Evolutionary conservation across 352 stramenopile species (phyloP), one percentile per base, ranked within the genome.

Genomic region (Pythium sp.): DNA sequence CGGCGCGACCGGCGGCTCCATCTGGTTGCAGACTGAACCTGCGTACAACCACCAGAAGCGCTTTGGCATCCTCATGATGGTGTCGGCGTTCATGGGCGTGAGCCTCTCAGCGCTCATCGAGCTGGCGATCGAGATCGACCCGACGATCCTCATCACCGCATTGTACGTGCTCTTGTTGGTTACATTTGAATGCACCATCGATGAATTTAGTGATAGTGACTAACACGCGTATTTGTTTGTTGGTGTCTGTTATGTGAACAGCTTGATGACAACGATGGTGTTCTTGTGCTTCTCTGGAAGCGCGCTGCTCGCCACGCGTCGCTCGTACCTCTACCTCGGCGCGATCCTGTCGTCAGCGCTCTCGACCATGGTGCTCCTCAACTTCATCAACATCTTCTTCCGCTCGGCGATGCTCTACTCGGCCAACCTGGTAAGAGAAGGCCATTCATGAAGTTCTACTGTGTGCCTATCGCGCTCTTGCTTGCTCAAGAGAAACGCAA

Each of bases 221-320:
- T 66, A 58, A 51, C 20, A 12, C 9, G 54, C 34, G 53, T 65
- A 41, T 47, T 22, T 67, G 41, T 58, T 24, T 32, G 4, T 3
- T 32, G 28, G 18, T 22, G 32, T 67, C 20, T 67, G 70, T 46
- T 26, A 36, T 38, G n/a, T 58, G 22, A 34, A 30, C 26, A 89
- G 81, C 36, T 51, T 95, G 51, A 73, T 88, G 71, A 97, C 91
- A 34, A 86, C 80, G 58, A 80, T 86, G 41, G 79, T 96, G 62
- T 97, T 97, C 69, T 62, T 88, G 59, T 94, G 84, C 84, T 97
- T 97, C 72, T 85, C 87, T 28, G 86, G 73, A 66, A 89, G 82
- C 36, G 91, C 91, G 3, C 65, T 97, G 41, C 64, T 95, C 8
- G 86, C 84, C 51, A 88, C 90, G 46, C 79, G 89, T 22, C 84